Conservation (phyloP, 345 rosid species). For the Boechera stricta region DNA sequence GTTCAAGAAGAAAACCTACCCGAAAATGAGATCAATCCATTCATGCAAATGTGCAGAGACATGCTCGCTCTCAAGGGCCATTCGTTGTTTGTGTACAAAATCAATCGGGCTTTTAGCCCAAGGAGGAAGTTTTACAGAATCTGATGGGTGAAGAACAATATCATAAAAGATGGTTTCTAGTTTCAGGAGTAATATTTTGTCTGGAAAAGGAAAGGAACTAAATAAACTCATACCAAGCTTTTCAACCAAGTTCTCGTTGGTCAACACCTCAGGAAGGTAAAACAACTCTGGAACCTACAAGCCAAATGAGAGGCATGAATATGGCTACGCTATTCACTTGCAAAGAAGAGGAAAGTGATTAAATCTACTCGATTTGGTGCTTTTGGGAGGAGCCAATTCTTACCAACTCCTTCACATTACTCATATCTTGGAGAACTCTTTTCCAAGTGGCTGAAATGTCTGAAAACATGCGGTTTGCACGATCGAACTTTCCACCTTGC, state of each 20-base stretch:
- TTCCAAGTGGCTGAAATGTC: slow-evolving; percentile 91
- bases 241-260: slow-evolving; percentile 74
- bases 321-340: slow-evolving; percentile 19
- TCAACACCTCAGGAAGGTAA: slow-evolving; percentile 91
- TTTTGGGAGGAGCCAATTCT: slow-evolving; percentile 36
- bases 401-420: slow-evolving; percentile 97
- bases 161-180: background rate
- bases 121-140: slow-evolving; percentile 82
- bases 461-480: slow-evolving; percentile 77
- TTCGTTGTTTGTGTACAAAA: slow-evolving; percentile 89
- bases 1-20: slow-evolving; percentile 55
- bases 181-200: slow-evolving; percentile 10
- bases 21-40: slow-evolving; percentile 98
- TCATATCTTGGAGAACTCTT: slow-evolving; percentile 94
- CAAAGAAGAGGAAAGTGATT: slow-evolving; percentile 22
- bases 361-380: slow-evolving; percentile 8
- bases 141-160: slow-evolving; percentile 52
- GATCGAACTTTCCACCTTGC: slow-evolving; percentile 89
- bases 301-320: slow-evolving; percentile 28
- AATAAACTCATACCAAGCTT: slow-evolving; percentile 71
- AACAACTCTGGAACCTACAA: slow-evolving; percentile 94
- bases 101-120: slow-evolving; percentile 92
- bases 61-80: slow-evolving; percentile 96
- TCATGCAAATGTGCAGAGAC: slow-evolving; percentile 95
- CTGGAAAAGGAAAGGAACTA: slow-evolving; percentile 15